Base-by-base conservation (phyloP, 2,329 filamentous ascomycete genomes). In the Colletotrichum filicis region DNA sequence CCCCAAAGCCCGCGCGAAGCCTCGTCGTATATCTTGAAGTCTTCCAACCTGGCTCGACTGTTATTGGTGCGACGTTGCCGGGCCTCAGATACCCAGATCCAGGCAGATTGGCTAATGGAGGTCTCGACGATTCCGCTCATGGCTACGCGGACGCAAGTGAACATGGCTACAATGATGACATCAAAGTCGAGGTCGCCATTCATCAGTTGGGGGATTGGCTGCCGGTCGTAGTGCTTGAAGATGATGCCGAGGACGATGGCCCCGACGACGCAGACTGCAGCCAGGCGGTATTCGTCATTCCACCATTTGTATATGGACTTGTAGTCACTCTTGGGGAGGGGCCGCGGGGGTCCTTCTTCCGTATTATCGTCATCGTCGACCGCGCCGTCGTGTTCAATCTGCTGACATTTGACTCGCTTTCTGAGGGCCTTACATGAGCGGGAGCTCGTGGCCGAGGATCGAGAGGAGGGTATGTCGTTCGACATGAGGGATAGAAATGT, bases 11-110 rank as follows among this genome's bases (percentile, higher is more conserved):
- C 82, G 3, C 82, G 77, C 4, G 82, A 80, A 1, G 83, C 82
- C 59, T 83, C 82, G 59, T 82, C 80, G 70, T 84, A 84, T 71
- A 83, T 76, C 59, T 82, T 82, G 77, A 84, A 83, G 71, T 84
- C 82, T 30, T 81, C 79, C 5, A 84, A 69, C 12, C 76, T 78
- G 1, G 82, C 82, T n/a, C 78, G 77, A 6, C 78, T 79, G 42
- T 72, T 42, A 2, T 76, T 78, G 2, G 79, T 79, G 14, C 79
- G 74, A 16, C 67, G 58, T 70, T 81, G 80, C n/a, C 80, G 79
- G 22, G 79, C 78, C 30, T 81, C 79, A 4, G 81, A 81, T 0
- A 83, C 80, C 82, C 82, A 84, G 7, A 84, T 81, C 83, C 82
- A 84, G 8, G 82, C 82, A 14, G 78, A 81, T 74, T 84, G 82